Conservation (phyloP, 345 rosid species). For the Eucalyptus tenuipes region DNA sequence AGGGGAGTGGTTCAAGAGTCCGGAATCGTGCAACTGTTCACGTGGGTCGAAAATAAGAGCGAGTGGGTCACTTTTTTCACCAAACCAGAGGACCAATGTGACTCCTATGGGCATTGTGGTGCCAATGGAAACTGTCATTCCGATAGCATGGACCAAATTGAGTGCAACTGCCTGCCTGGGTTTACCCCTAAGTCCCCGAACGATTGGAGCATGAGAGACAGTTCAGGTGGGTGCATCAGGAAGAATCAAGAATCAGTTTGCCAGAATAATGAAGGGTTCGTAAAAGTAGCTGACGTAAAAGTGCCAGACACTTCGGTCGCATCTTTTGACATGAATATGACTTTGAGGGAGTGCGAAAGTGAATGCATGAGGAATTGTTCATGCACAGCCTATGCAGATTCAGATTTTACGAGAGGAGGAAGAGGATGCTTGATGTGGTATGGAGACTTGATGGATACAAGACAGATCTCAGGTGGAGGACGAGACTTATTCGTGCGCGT, state of each 20-base stretch:
- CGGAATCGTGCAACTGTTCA: not conserved
- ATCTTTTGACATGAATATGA: not conserved
- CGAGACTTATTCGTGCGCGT: not conserved
- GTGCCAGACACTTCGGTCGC: not conserved
- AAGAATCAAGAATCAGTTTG: not conserved
- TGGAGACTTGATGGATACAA: not conserved
- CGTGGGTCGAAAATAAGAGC: not conserved
- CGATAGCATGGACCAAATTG: not conserved
- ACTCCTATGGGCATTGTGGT: not conserved
- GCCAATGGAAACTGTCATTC: not conserved
- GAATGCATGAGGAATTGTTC: not conserved
- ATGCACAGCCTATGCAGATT: not conserved
- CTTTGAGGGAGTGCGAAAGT: not conserved
- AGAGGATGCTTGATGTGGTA: not conserved
- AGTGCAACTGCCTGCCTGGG: slow-evolving; percentile 15
- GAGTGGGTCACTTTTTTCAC: not conserved
- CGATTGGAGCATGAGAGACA: slow-evolving; percentile 5
- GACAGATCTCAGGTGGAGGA: not conserved
- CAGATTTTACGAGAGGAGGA: not conserved
- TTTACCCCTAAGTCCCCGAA: slow-evolving; percentile 1
- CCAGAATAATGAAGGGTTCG: not conserved
- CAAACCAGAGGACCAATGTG: not conserved
- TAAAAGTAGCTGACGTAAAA: not conserved
- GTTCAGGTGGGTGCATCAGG: slow-evolving; percentile 14
- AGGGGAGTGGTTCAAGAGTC: not conserved